Conservation (phyloP, 805 yeast species). For the Yarrowia sp. region DNA sequence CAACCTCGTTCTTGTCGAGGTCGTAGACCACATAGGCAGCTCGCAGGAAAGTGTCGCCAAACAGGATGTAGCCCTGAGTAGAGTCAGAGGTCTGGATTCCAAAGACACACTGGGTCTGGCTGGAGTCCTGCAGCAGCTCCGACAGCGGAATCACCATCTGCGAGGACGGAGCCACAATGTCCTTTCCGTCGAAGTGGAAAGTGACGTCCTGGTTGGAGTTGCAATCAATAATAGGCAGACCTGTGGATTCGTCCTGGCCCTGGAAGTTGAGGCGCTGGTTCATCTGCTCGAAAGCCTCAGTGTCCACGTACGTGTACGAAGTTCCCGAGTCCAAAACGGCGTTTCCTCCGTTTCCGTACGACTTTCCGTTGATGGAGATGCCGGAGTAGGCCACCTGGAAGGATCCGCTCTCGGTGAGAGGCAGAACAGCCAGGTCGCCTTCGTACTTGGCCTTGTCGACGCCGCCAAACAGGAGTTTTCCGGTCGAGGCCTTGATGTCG, state of each 20-base stretch:
- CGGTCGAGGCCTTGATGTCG: slow-evolving; percentile 33
- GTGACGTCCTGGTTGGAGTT: slow-evolving; percentile 86
- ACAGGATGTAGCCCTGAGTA: slow-evolving; percentile 36
- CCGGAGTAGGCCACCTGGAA: slow-evolving; percentile 34
- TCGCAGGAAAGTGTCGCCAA: slow-evolving; percentile 65
- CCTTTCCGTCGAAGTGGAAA: slow-evolving; percentile 85
- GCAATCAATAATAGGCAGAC: slow-evolving; percentile 79
- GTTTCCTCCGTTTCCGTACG: not conserved
- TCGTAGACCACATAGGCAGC: slow-evolving; percentile 66
- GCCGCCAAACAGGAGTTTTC: slow-evolving; percentile 33
- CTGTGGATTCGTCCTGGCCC: slow-evolving; percentile 91
- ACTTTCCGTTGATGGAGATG: slow-evolving; percentile 35
- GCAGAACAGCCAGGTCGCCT: slow-evolving; percentile 36
- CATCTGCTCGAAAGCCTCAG: slow-evolving; percentile 33
- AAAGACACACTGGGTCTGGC: slow-evolving; percentile 93
- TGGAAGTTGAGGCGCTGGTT: slow-evolving; percentile 34
- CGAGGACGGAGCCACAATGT: slow-evolving; percentile 83
- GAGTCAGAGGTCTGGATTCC: slow-evolving; percentile 98
- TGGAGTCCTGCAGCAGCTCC: slow-evolving; percentile 88
- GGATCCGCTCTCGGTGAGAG: slow-evolving; percentile 40
- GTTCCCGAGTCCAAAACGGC: slow-evolving; percentile 54
- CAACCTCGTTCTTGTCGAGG: slow-evolving; percentile 53
- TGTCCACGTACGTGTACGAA: slow-evolving; percentile 48
- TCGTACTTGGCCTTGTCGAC: slow-evolving; percentile 30
- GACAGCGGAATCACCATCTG: slow-evolving; percentile 44